Conservation (phyloP, 2,329 filamentous ascomycete species). For the Penicillium italicum region DNA sequence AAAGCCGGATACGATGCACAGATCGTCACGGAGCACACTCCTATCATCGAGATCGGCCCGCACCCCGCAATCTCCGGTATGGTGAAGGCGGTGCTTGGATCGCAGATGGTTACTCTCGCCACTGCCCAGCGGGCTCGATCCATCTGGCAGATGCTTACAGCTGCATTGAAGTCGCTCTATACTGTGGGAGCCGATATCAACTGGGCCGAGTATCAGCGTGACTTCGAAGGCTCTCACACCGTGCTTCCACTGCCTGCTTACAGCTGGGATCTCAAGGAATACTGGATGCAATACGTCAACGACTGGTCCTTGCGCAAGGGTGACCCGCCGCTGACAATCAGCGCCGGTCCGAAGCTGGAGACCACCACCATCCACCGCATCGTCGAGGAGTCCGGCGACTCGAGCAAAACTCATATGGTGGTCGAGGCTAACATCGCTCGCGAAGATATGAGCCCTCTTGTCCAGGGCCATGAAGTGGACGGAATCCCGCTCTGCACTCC, state of each 20-base stretch:
- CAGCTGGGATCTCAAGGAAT: background rate
- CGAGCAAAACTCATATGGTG: background rate
- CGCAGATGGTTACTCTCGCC: too few species aligned
- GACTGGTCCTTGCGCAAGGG: background rate
- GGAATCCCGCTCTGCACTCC: constrained; percentile 24
- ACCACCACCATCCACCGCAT: background rate
- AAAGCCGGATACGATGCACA: too few species aligned
- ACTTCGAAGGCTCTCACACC: background rate
- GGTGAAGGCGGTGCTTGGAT: too few species aligned
- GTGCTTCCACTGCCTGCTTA: background rate
- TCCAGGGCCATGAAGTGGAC: constrained; percentile 25
- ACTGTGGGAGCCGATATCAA: background rate
- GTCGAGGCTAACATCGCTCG: constrained; percentile 19
- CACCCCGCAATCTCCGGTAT: too few species aligned
- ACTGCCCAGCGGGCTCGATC: background rate
- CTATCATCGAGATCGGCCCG: too few species aligned
- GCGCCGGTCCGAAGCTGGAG: too few species aligned
- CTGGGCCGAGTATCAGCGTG: background rate
- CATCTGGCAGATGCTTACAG: too few species aligned
- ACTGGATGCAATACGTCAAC: background rate
- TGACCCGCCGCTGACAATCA: too few species aligned
- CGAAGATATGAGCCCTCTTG: constrained; percentile 14
- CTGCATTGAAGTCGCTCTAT: too few species aligned
- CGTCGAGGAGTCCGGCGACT: background rate
- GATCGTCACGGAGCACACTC: too few species aligned